Evolutionary conservation across 108 stramenopile species (phyloP), one percentile per base, ranked within the genome.

Genomic region (Cyclostephanos tholiformis): DNA sequence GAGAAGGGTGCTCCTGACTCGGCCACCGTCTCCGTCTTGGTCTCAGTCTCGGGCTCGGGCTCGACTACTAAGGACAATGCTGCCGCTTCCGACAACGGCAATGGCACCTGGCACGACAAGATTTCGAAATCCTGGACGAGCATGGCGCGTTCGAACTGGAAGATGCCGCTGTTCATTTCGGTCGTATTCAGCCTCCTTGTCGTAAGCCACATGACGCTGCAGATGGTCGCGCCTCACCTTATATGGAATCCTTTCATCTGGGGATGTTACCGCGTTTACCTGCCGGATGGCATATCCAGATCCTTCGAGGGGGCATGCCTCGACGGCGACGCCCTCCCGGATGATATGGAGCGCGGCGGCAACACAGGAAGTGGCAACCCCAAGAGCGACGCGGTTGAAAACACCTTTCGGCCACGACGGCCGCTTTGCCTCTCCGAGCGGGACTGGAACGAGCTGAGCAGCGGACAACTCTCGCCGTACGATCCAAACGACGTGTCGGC

Each of bases 241-340:
- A 36, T 80, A 5, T 80, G 79, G 79, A 80, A 80, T 63, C 79
- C 79, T 13, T 65, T 67, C 61, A 74, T 75, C 11, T 80, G 79
- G 79, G 79, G 79, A 10, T 67, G 63, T 52, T 76, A 80, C 59
- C 67, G 38, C 19, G 63, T 76, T 11, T 80, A 80, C 46, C 36
- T 55, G 10, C 79, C 79, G 9, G 43, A 36, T 2, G 62, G 52
- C 26, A 69, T 63, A n/a, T 27, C 53, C 22, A 17, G n/a, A 14
- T n/a, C 74, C 17, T 16, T 80, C 30, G 50, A 56, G 39, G 63
- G 63, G 14, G 75, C 69, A 1, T 80, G 79, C 48, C 62, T 80
- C 35, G 30, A 62, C 46, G 64, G 48, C 35, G n/a, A 48, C 27
- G 64, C 32, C 17, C 22, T 49, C 52, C 20, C 52, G 52, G 52